Evolutionary conservation across 805 yeast species (phyloP), one percentile per base, ranked within the genome.

Genomic region (Yarrowia alimentaria): DNA sequence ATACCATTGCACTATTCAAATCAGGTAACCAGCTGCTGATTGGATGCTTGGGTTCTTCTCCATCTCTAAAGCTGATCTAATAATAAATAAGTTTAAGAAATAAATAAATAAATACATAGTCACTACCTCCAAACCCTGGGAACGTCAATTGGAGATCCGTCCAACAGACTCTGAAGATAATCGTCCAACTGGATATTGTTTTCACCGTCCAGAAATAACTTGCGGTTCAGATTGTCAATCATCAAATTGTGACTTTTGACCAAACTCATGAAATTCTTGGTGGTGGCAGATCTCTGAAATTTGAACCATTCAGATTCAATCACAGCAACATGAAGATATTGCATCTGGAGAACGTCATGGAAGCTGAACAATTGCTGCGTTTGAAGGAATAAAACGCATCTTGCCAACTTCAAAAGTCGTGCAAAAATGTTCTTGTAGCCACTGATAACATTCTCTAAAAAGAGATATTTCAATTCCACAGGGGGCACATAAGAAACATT

Each of bases 401-500:
- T 22, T 3, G 47, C 18, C 10, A 40, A 33, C 19, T 40, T 40
- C 19, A 40, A 11, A 6, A 40, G 33, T 7, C 47, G 24, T 6
- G 32, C 18, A 14, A 40, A 40, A 5, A 40, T 28, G 13, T 25
- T 20, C 18, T 40, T 32, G 12, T 40, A 40, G 2, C 33, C 32
- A 4, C 18, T 9, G 11, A 28, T 28, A 11, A 40, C 13, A 2
- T 19, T 32, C 2, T 24, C 18, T 33, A 40, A 18, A 18, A 40
- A 40, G 1, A 40, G 7, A 16, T 40, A 40, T 33, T 40, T 40
- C 22, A 40, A 21, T 10, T 40, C 47, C 9, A 26, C 47, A 4
- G 47, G 47, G 3, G 47, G 47, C 3, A 33, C 19, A 12, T 40
- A 40, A n/a, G 28, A 40, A 12, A 40, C 47, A 1, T 28, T 40